These are phyloP conservation scores for Hymenoscyphus fructigenus DNA, from an alignment of 2,329 filamentous ascomycete species.

Conservation along the genomic window DNA sequence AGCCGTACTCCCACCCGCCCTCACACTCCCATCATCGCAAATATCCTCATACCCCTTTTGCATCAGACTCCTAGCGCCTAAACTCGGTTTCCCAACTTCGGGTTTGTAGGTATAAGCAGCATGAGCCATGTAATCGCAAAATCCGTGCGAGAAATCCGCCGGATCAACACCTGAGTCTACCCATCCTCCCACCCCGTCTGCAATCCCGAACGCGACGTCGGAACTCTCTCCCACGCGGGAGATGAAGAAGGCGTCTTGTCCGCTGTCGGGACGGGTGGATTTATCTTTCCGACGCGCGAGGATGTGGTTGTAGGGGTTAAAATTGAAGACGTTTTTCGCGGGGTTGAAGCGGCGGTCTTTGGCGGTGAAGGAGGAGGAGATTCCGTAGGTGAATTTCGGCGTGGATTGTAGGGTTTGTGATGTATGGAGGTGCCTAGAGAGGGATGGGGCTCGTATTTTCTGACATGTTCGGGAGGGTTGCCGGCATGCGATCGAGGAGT, in stretches of 20 bases:
- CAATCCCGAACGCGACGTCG: constrained; percentile 80
- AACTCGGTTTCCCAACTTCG: constrained; percentile 34
- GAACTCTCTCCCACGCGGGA: constrained; percentile 71
- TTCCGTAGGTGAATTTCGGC: constrained; percentile 59
- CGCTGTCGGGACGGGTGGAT: constrained; percentile 69
- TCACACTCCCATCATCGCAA: constrained; percentile 68
- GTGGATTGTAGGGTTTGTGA: constrained; percentile 19
- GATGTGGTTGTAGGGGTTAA: constrained; percentile 62
- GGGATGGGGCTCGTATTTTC: not conserved
- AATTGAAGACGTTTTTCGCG: constrained; percentile 68
- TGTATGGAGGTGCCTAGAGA: constrained; percentile 25
- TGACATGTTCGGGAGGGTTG: not conserved
- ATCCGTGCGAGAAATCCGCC: constrained; percentile 88
- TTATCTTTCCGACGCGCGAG: constrained; percentile 55
- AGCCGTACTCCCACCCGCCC: constrained; percentile 87
- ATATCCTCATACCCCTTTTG: constrained; percentile 82
- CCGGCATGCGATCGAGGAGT: not conserved
- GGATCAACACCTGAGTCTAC: constrained; percentile 89
- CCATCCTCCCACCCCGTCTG: constrained; percentile 96
- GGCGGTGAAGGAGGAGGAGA: constrained; percentile 73
- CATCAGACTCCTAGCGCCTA: constrained; percentile 70
- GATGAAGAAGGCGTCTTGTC: constrained; percentile 96
- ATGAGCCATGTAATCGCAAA: constrained; percentile 90
- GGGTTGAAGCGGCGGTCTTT: constrained; percentile 70
- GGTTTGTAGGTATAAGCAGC: constrained; percentile 50